Conservation (phyloP, 768 basidiomycete species). For the Ramaria sp. region DNA sequence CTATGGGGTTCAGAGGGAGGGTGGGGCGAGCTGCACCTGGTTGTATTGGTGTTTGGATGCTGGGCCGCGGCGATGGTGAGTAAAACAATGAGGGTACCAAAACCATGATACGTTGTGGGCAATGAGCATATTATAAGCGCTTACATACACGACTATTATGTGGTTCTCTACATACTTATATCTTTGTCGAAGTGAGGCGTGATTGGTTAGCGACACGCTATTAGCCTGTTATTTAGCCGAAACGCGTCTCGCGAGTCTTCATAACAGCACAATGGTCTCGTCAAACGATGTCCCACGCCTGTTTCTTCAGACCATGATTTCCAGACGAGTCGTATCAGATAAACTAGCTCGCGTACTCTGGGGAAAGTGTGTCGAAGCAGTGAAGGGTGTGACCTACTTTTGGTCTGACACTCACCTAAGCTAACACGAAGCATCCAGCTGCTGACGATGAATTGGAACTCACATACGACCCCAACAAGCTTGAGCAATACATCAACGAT, state of each 20-base stretch:
- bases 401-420: background rate
- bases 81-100: slow-evolving; percentile 87
- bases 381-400: slow-evolving; percentile 40
- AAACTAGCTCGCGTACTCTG: slow-evolving; percentile 56
- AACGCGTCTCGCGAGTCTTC: background rate
- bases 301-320: slow-evolving; percentile 70
- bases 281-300: slow-evolving; percentile 61
- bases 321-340: slow-evolving; percentile 55
- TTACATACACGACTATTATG: background rate
- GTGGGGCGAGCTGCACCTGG: slow-evolving; percentile 76
- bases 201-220: background rate
- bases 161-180: no score
- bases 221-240: background rate
- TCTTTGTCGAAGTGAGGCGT: background rate
- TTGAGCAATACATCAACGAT: slow-evolving; percentile 46
- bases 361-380: slow-evolving; percentile 54
- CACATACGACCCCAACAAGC: slow-evolving; percentile 32
- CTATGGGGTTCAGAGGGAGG: slow-evolving; percentile 64
- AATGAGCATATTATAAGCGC: background rate
- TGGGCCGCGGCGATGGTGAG: slow-evolving; percentile 98
- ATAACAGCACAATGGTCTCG: slow-evolving; percentile 27
- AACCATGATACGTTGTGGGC: slow-evolving; percentile 34
- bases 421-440: slow-evolving; percentile 24
- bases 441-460: slow-evolving; percentile 42
- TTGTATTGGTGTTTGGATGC: slow-evolving; percentile 60